phyloP scores from a whole-genome alignment of 129 eudicot species.

The Cynara cardunculus region DNA sequence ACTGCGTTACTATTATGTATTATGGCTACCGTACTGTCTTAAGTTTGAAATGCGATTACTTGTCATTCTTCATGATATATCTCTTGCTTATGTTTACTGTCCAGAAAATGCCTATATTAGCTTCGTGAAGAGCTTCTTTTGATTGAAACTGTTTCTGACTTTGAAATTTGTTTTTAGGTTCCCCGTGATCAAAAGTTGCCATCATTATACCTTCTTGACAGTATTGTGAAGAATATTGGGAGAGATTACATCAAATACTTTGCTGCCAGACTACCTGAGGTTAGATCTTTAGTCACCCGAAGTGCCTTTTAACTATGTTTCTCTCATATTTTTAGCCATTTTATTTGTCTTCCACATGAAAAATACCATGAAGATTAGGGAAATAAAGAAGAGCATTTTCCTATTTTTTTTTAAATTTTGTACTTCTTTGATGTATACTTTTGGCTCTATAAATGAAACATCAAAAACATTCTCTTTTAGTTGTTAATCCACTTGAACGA shows the following conservation, averaged over 20 bases:
- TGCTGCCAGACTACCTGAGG: constrained; percentile 87
- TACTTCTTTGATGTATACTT: constrained; percentile 18
- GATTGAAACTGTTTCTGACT: constrained; percentile 33
- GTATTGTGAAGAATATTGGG: constrained; percentile 97
- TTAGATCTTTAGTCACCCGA: constrained; percentile 44
- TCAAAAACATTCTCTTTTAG: constrained; percentile 16
- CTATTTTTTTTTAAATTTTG: neutral
- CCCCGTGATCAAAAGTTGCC: constrained; percentile 95
- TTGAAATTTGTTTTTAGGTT: constrained; percentile 56
- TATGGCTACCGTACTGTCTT: constrained; percentile 1
- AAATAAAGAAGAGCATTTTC: constrained; percentile 4
- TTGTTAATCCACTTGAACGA: constrained; percentile 6
- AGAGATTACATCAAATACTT: constrained; percentile 82
- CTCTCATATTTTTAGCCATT: neutral
- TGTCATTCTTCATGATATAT: neutral
- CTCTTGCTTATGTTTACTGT: constrained; percentile 8
- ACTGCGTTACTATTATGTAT: neutral
- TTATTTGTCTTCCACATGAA: constrained; percentile 1
- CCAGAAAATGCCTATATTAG: neutral
- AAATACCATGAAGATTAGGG: constrained; percentile 7
- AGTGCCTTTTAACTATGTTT: constrained; percentile 20
- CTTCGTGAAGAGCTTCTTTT: constrained; percentile 18
- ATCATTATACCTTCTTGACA: constrained; percentile 85
- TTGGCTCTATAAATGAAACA: constrained; percentile 17
- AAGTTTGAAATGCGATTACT: neutral